Conservation (phyloP, 2,329 filamentous ascomycete genomes). For the Colletotrichum sp. region DNA sequence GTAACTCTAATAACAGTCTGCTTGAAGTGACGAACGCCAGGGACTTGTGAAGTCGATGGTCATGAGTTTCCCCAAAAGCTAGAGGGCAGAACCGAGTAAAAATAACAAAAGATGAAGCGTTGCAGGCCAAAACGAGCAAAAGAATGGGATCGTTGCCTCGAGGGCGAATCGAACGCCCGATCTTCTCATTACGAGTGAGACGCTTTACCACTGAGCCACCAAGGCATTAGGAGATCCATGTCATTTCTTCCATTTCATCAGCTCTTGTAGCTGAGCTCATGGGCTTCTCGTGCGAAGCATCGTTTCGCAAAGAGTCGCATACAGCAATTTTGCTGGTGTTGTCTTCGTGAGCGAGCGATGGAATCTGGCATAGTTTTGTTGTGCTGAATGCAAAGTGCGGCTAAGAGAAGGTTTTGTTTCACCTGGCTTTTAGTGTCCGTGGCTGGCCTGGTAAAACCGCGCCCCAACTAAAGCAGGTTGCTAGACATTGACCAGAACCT, state of each 20-base stretch:
- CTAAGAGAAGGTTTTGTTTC: neutral
- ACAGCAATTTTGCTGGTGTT: neutral
- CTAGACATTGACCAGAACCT: neutral
- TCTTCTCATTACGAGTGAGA: slow-evolving; percentile 24
- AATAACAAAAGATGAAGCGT: neutral
- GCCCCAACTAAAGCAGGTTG: neutral
- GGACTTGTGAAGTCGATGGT: neutral
- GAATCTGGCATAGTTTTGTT: neutral
- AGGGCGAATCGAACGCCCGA: slow-evolving; percentile 24
- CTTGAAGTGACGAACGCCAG: neutral
- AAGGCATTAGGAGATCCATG: neutral
- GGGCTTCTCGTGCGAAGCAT: neutral
- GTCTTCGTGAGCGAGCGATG: neutral
- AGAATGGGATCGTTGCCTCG: neutral
- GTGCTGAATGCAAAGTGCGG: neutral
- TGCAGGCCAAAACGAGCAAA: neutral
- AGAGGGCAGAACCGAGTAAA: neutral
- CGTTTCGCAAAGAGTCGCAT: neutral
- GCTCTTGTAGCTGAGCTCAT: neutral
- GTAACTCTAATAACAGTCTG: neutral
- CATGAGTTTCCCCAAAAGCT: neutral
- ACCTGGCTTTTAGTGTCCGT: neutral
- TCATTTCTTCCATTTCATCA: accelerated
- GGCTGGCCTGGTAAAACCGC: neutral
- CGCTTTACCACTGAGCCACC: slow-evolving; percentile 24